Base-by-base conservation (phyloP, 495 filamentous ascomycete genomes). In the Pseudevernia furfuracea region DNA sequence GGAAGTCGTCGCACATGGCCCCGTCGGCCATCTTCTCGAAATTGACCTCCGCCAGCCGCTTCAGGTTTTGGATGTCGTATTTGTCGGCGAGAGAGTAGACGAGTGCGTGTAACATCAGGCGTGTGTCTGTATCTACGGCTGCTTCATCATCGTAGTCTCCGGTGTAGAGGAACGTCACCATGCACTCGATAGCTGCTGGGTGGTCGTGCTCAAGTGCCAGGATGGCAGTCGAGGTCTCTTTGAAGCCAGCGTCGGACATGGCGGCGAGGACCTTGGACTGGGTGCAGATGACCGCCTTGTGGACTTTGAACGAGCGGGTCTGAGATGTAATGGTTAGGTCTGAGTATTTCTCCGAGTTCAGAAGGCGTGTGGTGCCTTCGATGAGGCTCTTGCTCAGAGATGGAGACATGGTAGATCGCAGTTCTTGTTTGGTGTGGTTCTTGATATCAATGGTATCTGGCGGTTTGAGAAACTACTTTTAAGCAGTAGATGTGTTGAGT, bases 201-300 rank as follows among this genome's bases (percentile, higher is more conserved):
- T 64, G 39, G 2, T 41, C 34, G 36, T 59, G 10, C 0, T 58
- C 32, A 1, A 32, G 49, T 9, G 17, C 19, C 2, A 38, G 14
- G 52, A 44, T 12, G 43, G 71, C 69, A 61, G 60, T 60, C 58
- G 72, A 74, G 1, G 64, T 36, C 25, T 67, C 66, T 66, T 63
- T 63, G 44, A 68, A 72, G 21, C 70, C 61, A 53, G 48, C 3
- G 11, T 52, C 48, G 48, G 9, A 52, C 66, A 34, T 64, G 63
- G 60, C 75, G 72, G 59, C 59, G 25, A 61, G 70, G 71, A 30
- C 65, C 58, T 14, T 52, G 23, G 73, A 78, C 39, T 70, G 72
- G 8, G 70, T 23, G 59, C 74, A 76, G 41, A 76, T 67, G 36
- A 78, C 67, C 23, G 67, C 64, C 8, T 71, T 68, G 61, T 79